Conservation (phyloP, 2,329 filamentous ascomycete genomes). For the Microsporum canis region DNA sequence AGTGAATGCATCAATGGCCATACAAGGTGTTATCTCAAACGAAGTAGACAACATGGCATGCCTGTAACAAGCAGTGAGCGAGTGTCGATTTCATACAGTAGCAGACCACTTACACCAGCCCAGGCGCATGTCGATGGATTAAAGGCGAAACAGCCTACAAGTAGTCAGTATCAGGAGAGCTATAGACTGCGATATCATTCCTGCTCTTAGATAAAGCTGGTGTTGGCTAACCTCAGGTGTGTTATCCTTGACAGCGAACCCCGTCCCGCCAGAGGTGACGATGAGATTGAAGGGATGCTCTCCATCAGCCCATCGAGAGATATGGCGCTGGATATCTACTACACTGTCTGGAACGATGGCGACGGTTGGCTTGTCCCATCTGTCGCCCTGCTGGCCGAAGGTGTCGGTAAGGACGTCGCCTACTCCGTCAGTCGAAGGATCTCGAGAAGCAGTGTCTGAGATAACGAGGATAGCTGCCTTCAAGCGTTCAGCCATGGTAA, state of each 20-base stretch:
- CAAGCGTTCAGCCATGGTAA: constrained; percentile 36
- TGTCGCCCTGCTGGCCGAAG: constrained; percentile 52
- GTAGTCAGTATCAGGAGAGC: constrained; percentile 6
- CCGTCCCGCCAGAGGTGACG: constrained; percentile 83
- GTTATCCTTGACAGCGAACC: constrained; percentile 71
- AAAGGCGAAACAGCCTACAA: constrained; percentile 62
- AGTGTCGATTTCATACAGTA: not conserved
- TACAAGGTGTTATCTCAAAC: constrained; percentile 77
- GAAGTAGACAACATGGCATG: constrained; percentile 89
- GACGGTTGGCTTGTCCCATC: constrained; percentile 59
- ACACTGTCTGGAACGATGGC: constrained; percentile 72
- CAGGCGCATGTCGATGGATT: constrained; percentile 74
- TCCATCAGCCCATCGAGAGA: constrained; percentile 63
- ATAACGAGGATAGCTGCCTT: constrained; percentile 72
- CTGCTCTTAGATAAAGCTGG: not conserved
- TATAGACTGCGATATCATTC: not conserved
- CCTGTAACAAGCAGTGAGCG: constrained; percentile 26
- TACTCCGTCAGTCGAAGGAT: constrained; percentile 68
- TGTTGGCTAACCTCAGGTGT: constrained; percentile 67
- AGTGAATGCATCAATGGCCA: not conserved
- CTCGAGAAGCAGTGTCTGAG: constrained; percentile 75
- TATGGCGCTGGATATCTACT: constrained; percentile 59
- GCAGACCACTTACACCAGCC: constrained; percentile 53
- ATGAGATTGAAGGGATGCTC: constrained; percentile 58
- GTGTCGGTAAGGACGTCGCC: constrained; percentile 55